Conservation (phyloP, 2,329 filamentous ascomycete genomes). For the Aspergillus sp. region DNA sequence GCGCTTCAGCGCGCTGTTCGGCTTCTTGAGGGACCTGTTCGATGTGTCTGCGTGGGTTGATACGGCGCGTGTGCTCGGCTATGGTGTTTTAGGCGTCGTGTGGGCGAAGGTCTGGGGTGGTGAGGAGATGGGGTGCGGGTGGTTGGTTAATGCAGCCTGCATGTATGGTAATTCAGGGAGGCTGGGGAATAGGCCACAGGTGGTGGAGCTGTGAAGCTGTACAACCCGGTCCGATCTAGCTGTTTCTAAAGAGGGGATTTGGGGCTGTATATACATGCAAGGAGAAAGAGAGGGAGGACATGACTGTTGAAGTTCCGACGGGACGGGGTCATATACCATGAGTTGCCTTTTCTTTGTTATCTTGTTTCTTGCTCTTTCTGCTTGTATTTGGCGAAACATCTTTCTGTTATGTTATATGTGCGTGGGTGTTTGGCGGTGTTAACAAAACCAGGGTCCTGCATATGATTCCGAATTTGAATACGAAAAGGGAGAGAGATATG, state of each 20-base stretch:
- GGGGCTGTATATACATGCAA: neutral
- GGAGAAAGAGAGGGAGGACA: neutral
- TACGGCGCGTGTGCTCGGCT: conserved; percentile 50
- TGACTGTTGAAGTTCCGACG: too few species aligned
- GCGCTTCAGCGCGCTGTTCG: conserved; percentile 23
- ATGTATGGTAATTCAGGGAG: conserved; percentile 40
- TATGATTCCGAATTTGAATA: neutral
- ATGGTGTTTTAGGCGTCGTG: conserved; percentile 56
- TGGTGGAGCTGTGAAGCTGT: conserved; percentile 26
- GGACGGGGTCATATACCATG: neutral
- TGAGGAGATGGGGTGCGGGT: conserved; percentile 44
- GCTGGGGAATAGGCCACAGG: conserved; percentile 39
- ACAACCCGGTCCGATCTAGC: too few species aligned
- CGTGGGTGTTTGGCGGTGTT: neutral
- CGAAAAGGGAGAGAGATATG: neutral
- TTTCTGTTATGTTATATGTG: neutral
- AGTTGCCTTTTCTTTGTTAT: neutral
- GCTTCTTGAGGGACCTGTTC: conserved; percentile 37
- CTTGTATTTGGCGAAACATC: neutral
- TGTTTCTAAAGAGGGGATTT: too few species aligned
- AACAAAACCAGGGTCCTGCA: neutral
- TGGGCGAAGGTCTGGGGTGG: conserved; percentile 62
- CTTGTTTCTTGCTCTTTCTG: too few species aligned
- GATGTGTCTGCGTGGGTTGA: conserved; percentile 47
- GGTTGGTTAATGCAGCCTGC: conserved; percentile 61